Base-by-base conservation (phyloP, 1,284 basidiomycete genomes). In the Boletus albobrunnescens region DNA sequence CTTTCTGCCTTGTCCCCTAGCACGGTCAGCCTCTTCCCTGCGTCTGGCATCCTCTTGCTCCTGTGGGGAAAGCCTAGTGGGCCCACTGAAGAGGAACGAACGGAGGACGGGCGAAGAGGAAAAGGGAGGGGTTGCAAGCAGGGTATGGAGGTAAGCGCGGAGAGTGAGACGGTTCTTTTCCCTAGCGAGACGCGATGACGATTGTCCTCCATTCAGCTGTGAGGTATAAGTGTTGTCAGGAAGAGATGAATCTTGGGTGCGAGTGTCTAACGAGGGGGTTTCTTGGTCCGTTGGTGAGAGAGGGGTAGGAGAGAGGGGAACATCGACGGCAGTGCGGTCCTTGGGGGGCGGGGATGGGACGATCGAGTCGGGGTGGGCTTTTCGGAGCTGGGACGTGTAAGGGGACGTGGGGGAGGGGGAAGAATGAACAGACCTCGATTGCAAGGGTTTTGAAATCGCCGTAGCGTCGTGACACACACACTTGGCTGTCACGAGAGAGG, bases 111-210 rank as follows among this genome's bases (percentile, higher is more conserved):
- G 87, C 0, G 91, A 93, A 40, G 91, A 88, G 0, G 88, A 84
- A 16, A 96, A 77, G 13, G 77, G 73, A 1, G 84, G 79, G 5
- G 84, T 84, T n/a, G 78, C 68, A 35, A 99, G 73, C 17, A 99
- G 74, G 1, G 81, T 71, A 55, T 90, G 87, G 13, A 99, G 75
- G 67, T 98, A 99, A 0, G 93, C 89, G 19, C 96, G 82, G 8
- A 99, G 79, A 0, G 96, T 99, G 8, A 99, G 74, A 7, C 96
- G 78, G 60, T 99, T 99, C 76, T 94, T 95, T 68, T 99, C 96
- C 23, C 94, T 77, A 0, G 90, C 76, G 14, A 97, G 77, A 20
- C 82, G 81, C 35, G 75, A 70, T 20, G 68, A 63, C 11, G 13
- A 19, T 17, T 33, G 37, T 2, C 31, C 41, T 10, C 36, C 22